phyloP scores from a whole-genome alignment of 1,139 yeast species.

The Pichia sp. region DNA sequence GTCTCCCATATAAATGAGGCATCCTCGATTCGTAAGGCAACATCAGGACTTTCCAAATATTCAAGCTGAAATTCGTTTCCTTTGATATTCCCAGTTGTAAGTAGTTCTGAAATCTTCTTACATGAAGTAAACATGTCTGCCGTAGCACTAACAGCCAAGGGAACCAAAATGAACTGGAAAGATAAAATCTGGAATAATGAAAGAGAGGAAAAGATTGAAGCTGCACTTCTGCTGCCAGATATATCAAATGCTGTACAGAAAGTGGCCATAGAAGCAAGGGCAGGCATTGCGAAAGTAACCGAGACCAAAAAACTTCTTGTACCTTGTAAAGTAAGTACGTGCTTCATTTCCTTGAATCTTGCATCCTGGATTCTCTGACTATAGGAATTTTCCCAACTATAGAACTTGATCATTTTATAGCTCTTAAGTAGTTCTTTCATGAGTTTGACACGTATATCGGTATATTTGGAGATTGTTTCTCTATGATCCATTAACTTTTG shows the following conservation, averaged over 20 bases:
- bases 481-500: conserved; percentile 36
- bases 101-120: conserved; percentile 33
- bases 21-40: conserved; percentile 30
- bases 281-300: conserved; percentile 36
- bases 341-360: conserved; percentile 36
- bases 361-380: conserved; percentile 31
- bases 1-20: conserved; percentile 41
- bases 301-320: conserved; percentile 36
- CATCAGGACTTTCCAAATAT: conserved; percentile 6
- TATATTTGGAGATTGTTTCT: conserved; percentile 36
- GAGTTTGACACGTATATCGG: conserved; percentile 36
- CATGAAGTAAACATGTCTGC: conserved; percentile 42
- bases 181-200: conserved; percentile 61
- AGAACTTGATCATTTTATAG: conserved; percentile 40
- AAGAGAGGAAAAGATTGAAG: conserved; percentile 69
- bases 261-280: conserved; percentile 46
- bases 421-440: conserved; percentile 41
- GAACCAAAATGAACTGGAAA: conserved; percentile 51
- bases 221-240: conserved; percentile 47
- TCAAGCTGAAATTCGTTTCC: conserved; percentile 10
- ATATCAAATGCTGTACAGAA: conserved; percentile 63
- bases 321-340: conserved; percentile 35
- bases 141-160: conserved; percentile 47
- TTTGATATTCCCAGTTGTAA: conserved; percentile 21
- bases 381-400: conserved; percentile 47